Evolutionary conservation across 202 grass and related monocot genomes (phyloP), one percentile per base, ranked within the genome.

Genomic region (Zizania palustris): DNA sequence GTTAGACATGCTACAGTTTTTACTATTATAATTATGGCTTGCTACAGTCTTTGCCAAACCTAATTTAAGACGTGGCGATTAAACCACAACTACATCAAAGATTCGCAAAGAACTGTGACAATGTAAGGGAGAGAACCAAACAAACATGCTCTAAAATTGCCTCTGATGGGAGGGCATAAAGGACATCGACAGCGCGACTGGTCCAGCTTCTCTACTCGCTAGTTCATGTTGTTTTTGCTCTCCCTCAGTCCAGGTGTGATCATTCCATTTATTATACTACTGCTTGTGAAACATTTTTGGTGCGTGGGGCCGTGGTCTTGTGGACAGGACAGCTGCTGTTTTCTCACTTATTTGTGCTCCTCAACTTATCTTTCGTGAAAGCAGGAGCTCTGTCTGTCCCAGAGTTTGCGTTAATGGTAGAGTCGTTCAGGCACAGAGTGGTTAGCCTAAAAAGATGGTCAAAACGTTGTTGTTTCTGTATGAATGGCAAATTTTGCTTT

Each of bases 361-460:
- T 63, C 11, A 34, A 16, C 48, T 44, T 13, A 62, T 63, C 67
- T 71, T 81, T 63, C 20, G 21, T 35, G 45, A 62, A 22, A 37
- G 45, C 48, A 38, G 21, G 39, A 56, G 18, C 13, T 41, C 0
- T 73, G 50, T 21, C 34, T 56, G 69, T 42, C 19, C 58, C 7
- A 41, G 45, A 28, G 45, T 18, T 5, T 38, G 22, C 7, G 61
- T 50, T 44, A 68, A 50, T 41, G 69, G 11, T 75, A 48, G 40
- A 37, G 57, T 18, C 46, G 64, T 74, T 63, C 72, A 64, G 41
- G 48, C 43, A 71, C 72, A 45, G 56, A 44, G 65, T 57, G 16
- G 43, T 45, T 62, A 37, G 18, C 48, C 43, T 51, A 28, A 28
- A 28, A 28, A 28, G 28, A 28, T 28, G 28, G 28, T 28, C 28